Evolutionary conservation across 1,284 basidiomycete genomes (phyloP), one percentile per base, ranked within the genome.

Genomic region (Tylopilus orsonianus): DNA sequence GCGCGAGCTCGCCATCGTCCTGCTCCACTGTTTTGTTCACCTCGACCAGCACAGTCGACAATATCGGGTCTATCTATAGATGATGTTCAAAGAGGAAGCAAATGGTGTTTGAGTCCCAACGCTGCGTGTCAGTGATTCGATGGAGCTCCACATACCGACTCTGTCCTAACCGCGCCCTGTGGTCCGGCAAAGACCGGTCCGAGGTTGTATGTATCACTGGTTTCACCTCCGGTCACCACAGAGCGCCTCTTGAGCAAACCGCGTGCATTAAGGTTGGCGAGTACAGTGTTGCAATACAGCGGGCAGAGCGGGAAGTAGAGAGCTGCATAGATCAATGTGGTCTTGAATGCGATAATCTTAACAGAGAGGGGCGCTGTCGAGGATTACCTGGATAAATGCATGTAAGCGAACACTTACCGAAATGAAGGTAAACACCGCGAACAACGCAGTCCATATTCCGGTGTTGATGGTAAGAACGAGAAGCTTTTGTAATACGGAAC

Each of bases 381-480:
- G 14, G 7, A 7, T 6, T 18, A 12, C 4, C 10, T 12, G 16
- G 24, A 8, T 13, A 8, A 30, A 16, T 14, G 16, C 14, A 43
- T 5, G n/a, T n/a, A 18, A 35, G 35, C 12, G 34, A 18, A 19
- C 22, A 18, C 44, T 39, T 27, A 51, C 49, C 5, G 40, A 1
- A 13, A 58, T 19, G 14, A 56, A 38, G 18, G 43, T 43, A 8
- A 40, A 13, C 5, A 42, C 16, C 9, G 32, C 45, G 41, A 48
- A 48, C 10, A 54, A 6, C 22, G 42, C 46, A 10, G 47, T 53
- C 54, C 50, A 56, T n/a, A 47, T 19, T 10, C 45, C 40, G 6
- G 42, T 46, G 30, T 56, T 46, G 37, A 56, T 38, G 7, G 56
- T 53, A 36, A 48, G 30, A 34, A 58, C 8, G 19, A 48, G 27